Evolutionary conservation across 2,329 filamentous ascomycete genomes (phyloP).

Genomic region (Diaporthe citri): DNA sequence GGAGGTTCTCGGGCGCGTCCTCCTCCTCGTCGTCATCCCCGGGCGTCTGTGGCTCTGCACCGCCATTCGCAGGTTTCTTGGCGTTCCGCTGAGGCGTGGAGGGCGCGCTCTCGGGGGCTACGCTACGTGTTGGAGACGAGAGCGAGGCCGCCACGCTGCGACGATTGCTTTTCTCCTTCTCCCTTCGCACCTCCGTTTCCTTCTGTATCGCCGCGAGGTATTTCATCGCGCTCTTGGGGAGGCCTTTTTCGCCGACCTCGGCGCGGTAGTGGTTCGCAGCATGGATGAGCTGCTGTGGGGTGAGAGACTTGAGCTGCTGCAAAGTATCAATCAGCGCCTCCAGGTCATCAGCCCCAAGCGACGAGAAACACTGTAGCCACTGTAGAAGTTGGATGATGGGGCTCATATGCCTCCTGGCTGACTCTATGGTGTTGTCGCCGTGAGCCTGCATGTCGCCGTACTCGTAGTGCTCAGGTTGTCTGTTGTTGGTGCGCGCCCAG

Average conservation of each 20-base stretch:
- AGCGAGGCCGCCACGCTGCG: constrained; percentile 58
- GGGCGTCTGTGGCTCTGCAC: constrained; percentile 51
- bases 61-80: constrained; percentile 55
- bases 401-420: constrained; percentile 85
- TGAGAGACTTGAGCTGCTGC: constrained; percentile 87
- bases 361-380: constrained; percentile 98
- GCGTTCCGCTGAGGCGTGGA: constrained; percentile 55
- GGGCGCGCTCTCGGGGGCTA: constrained; percentile 54
- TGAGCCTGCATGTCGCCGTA: constrained; percentile 87
- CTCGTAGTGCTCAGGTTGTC: constrained; percentile 95
- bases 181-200: constrained; percentile 73
- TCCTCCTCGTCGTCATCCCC: constrained; percentile 71
- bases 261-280: constrained; percentile 92
- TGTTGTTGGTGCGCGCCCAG: constrained; percentile 94
- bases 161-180: constrained; percentile 59
- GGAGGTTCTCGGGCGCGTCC: constrained; percentile 78
- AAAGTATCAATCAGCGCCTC: constrained; percentile 90
- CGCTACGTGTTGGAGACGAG: constrained; percentile 46
- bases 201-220: constrained; percentile 86
- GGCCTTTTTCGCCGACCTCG: constrained; percentile 93
- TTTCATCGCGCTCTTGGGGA: constrained; percentile 89
- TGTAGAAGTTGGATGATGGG: constrained; percentile 94
- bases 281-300: constrained; percentile 90
- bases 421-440: constrained; percentile 88
- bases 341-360: constrained; percentile 84